Base-by-base conservation (phyloP, 805 yeast species). In the Metschnikowia sp. region DNA sequence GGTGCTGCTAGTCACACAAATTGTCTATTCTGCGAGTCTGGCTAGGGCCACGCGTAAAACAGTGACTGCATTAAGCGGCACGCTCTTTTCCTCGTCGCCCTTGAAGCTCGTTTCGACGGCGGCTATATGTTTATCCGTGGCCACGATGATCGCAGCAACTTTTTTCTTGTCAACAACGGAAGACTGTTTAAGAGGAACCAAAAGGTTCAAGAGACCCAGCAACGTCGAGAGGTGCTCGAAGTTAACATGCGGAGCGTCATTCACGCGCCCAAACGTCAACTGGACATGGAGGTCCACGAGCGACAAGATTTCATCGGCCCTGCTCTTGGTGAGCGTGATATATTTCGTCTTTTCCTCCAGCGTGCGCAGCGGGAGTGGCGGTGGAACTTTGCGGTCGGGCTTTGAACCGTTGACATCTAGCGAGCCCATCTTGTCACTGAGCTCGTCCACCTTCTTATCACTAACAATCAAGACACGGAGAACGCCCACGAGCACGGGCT, bases 401-500 rank as follows among this genome's bases (percentile, higher is more conserved):
- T 60, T 56, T 10, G 31, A 8, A 75, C 77, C 7, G 15, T 42
- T 45, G 36, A 48, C 45, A 15, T 39, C 35, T 22, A 53, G 45
- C 44, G 40, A 46, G n/a, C 30, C 18, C 40, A 51, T 35, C 4
- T 54, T 44, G 10, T 55, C 57, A 18, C 44, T 39, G 15, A 54
- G 38, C 6, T 47, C 55, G 8, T 48, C 45, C 2, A 37, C 46
- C 8, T 35, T 29, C 53, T 52, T 57, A 13, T 58, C 57, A 35
- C 49, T 47, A 5, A 76, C 56, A 53, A 82, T 63, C 52, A 89
- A 70, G 55, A 84, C 88, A 61, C 85, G 88, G 58, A 89, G 74
- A 22, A 88, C 81, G 4, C 84, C 80, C 13, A 88, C 76, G 33
- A 82, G 66, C 3, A 81, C 81, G 22, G 84, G 73, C 55, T 82